Evolutionary conservation across 2,329 filamentous ascomycete genomes (phyloP), one percentile per base, ranked within the genome.

Genomic region (Calonectria honghensis): DNA sequence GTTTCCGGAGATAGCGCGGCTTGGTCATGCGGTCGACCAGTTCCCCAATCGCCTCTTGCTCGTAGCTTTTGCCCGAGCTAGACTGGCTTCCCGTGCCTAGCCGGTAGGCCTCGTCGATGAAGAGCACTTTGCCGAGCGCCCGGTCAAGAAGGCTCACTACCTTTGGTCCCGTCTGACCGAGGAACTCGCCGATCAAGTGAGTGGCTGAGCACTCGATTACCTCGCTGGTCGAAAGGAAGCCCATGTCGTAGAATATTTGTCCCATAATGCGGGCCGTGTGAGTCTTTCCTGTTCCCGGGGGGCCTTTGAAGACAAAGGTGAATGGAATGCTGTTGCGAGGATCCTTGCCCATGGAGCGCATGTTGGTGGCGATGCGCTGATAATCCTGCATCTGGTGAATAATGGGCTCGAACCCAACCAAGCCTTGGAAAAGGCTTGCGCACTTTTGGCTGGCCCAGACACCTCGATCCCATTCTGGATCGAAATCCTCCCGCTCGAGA

Each of bases 171-270:
- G 93, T 95, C 0, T 94, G 92, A 0, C 94, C 94, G 0, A 94
- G 80, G 57, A 91, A 95, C 78, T 93, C 87, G 0, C 92, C 93
- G 1, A 95, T 86, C 0, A 96, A 83, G 48, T 95, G 93, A 0
- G 91, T 91, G 0, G 92, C 92, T 0, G 94, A 95, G 69, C 88
- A 90, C 75, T 95, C 92, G 0, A 93, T 82, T 0, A 95, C 92
- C 52, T 93, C 90, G 0, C 87, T 88, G 0, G 88, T 86, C 0
- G 91, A 85, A 0, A 96, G 85, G 61, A 95, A 89, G 0, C 93
- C 93, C 88, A 96, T 91, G 79, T 95, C 91, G 79, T 94, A 95
- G 79, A 91, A 96, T 0, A 96, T 86, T 75, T 94, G 90, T 2
- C 94, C 94, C 87, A 96, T 92, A 73, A 92, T 93, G 41, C 89